Conservation (phyloP, 202 grass and related monocot species). For the Bolboschoenoplectus hybrid region DNA sequence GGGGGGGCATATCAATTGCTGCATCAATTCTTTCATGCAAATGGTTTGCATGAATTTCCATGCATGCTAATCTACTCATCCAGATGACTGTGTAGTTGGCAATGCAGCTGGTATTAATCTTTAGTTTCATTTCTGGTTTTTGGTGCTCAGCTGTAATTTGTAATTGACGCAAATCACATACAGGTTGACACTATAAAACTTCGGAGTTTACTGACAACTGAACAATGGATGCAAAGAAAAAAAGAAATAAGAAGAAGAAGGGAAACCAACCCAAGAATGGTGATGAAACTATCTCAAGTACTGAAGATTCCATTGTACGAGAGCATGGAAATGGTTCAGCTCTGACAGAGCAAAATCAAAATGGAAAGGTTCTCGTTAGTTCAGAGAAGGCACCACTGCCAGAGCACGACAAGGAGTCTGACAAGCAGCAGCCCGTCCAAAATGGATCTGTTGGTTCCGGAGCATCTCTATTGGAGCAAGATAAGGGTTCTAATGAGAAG, state of each 20-base stretch:
- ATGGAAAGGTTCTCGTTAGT: conserved; percentile 45
- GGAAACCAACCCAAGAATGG: conserved; percentile 70
- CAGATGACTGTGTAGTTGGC: not conserved
- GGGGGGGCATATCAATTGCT: not conserved
- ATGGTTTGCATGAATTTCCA: not conserved
- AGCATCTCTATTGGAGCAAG: not conserved
- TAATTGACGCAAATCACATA: not conserved
- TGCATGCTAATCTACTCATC: not conserved
- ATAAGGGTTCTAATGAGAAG: conserved; percentile 9
- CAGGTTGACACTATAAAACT: not conserved
- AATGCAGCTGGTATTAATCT: not conserved
- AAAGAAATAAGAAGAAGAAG: conserved; percentile 94
- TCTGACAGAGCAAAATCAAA: conserved; percentile 37
- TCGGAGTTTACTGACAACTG: not conserved
- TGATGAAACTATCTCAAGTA: conserved; percentile 44
- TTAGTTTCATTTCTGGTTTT: not conserved
- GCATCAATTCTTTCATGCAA: not conserved
- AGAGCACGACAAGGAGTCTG: conserved; percentile 44
- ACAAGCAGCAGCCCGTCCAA: conserved; percentile 41
- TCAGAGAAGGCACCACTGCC: conserved; percentile 41
- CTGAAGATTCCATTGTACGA: conserved; percentile 46
- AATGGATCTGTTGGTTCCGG: not conserved
- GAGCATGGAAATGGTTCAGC: conserved; percentile 47
- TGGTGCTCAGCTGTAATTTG: not conserved
- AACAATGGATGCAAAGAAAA: conserved; percentile 90